Conservation (phyloP, 345 rosid species). For the Clarkia xantiana region DNA sequence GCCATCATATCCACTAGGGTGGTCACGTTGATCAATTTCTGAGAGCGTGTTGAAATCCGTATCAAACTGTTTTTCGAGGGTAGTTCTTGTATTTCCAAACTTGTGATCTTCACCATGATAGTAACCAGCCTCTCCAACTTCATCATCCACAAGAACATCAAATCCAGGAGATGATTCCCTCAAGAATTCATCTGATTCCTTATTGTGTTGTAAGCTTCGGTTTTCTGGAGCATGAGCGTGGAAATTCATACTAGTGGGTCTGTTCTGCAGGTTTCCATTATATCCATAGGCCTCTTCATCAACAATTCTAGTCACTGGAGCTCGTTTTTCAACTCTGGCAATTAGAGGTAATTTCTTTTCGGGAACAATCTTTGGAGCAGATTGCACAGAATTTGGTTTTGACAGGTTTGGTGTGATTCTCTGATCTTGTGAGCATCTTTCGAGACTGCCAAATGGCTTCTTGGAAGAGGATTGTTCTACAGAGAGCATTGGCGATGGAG, state of each 20-base stretch:
- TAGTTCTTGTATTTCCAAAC: constrained; percentile 35
- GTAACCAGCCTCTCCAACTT: constrained; percentile 50
- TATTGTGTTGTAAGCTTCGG: constrained; percentile 34
- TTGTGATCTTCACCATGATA: constrained; percentile 51
- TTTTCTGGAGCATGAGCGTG: constrained; percentile 37
- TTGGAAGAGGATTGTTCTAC: constrained; percentile 20
- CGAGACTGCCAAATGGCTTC: constrained; percentile 20
- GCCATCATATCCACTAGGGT: too few relatives aligned
- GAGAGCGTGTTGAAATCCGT: constrained; percentile 4
- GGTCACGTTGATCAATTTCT: constrained; percentile 16
- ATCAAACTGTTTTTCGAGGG: constrained; percentile 43
- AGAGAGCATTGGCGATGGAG: constrained; percentile 14
- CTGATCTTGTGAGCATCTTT: constrained; percentile 24
- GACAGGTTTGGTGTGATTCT: constrained; percentile 18
- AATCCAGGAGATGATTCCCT: constrained; percentile 93
- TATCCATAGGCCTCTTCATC: constrained; percentile 31
- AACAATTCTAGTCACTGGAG: constrained; percentile 11
- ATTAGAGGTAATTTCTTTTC: constrained; percentile 17
- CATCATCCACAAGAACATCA: constrained; percentile 95
- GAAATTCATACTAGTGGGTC: constrained; percentile 28
- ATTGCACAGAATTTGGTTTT: constrained; percentile 16
- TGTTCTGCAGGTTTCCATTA: constrained; percentile 24
- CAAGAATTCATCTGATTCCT: constrained; percentile 50
- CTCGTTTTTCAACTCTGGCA: constrained; percentile 20
- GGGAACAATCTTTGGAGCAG: constrained; percentile 19